phyloP scores from a whole-genome alignment of 164 flowering plant species.

The Kalanchoe fedtschenkoi region DNA sequence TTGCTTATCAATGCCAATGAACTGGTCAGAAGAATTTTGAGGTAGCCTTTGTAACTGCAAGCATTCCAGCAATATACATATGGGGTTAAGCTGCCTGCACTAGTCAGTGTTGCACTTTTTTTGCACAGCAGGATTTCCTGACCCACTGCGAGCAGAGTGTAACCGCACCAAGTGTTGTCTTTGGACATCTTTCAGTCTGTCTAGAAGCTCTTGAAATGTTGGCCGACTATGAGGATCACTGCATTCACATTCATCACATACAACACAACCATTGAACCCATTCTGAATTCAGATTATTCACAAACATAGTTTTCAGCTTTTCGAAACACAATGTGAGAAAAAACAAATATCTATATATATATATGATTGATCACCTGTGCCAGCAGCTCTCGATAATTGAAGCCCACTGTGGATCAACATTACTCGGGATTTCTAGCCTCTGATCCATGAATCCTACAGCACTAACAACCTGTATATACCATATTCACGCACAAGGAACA shows the following conservation, averaged over 20 bases:
- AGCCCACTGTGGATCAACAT: constrained; percentile 67
- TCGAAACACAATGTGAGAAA: too few relatives aligned
- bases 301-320: neutral
- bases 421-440: constrained; percentile 75
- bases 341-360: neutral
- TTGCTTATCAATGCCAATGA: too few relatives aligned
- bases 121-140: neutral
- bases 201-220: constrained; percentile 70
- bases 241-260: constrained; percentile 10
- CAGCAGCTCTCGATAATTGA: constrained; percentile 92
- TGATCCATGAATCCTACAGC: constrained; percentile 97
- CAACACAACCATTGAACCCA: neutral
- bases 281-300: neutral
- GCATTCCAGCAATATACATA: neutral
- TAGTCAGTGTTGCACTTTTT: neutral
- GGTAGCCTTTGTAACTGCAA: neutral
- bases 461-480: constrained; percentile 65
- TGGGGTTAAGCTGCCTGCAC: neutral
- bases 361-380: constrained; percentile 47
- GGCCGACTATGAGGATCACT: constrained; percentile 73
- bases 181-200: constrained; percentile 59
- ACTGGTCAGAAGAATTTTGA: too few relatives aligned
- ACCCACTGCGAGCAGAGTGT: constrained; percentile 12
- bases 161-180: constrained; percentile 43
- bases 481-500: neutral